phyloP scores from a whole-genome alignment of 164 flowering plant genomes.

The Platanus orientalis region DNA sequence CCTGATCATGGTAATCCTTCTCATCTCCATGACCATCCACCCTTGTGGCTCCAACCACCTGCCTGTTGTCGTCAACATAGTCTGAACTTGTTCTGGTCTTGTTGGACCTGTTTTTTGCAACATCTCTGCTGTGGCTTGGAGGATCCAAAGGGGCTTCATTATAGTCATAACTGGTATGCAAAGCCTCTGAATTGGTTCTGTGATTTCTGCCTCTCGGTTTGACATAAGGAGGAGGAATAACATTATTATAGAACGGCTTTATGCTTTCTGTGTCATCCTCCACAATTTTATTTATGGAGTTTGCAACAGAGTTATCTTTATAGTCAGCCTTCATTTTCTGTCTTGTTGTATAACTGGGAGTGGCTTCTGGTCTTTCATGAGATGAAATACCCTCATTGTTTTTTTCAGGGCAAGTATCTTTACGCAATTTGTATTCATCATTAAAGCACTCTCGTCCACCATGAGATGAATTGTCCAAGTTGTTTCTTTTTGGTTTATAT shows the following conservation, averaged over 20 bases:
- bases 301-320: neutral
- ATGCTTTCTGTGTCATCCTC: slow-evolving; percentile 19
- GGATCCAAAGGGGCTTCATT: slow-evolving; percentile 3
- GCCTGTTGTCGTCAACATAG: neutral
- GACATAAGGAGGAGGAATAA: slow-evolving; percentile 46
- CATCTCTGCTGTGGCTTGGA: neutral
- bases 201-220: slow-evolving; percentile 16
- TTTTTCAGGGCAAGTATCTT: slow-evolving; percentile 1
- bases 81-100: neutral
- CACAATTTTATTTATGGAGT: slow-evolving; percentile 10
- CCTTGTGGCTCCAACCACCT: slow-evolving; percentile 2
- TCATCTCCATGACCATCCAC: neutral
- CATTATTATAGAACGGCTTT: slow-evolving; percentile 16
- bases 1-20: slow-evolving; percentile 1
- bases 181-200: neutral
- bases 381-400: neutral
- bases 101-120: neutral
- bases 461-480: no score
- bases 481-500: slow-evolving; percentile 1
- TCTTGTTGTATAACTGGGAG: neutral
- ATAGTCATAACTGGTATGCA: neutral
- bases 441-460: no score
- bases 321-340: neutral
- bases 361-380: neutral
- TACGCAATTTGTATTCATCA: neutral